These are phyloP conservation scores for Volvox africanus DNA, from an alignment of 139 green algal species.

Conservation along the genomic window DNA sequence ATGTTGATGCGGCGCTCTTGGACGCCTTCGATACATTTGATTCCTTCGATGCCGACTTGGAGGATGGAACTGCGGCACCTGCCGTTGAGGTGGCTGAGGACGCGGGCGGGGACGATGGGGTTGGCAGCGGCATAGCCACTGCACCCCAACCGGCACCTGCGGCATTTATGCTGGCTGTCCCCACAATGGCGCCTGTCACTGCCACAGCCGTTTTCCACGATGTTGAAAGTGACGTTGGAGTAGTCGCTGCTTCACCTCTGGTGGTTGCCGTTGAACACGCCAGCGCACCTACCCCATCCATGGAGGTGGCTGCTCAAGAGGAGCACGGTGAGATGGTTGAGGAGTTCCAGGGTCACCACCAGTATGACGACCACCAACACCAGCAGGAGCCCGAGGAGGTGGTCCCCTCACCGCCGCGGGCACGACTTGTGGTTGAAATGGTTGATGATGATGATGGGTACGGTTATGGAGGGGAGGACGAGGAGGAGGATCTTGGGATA, in stretches of 20 bases:
- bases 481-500: constrained; percentile 40
- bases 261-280: not conserved
- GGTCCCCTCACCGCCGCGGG: not conserved
- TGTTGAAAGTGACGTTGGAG: not conserved
- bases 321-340: not conserved
- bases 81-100: not conserved
- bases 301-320: not conserved
- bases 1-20: constrained; percentile 26
- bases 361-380: not conserved
- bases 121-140: too few species aligned
- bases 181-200: not conserved
- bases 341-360: not conserved
- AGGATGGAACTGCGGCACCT: not conserved
- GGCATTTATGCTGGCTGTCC: not conserved
- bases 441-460: constrained; percentile 41
- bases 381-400: constrained; percentile 8
- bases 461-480: constrained; percentile 1
- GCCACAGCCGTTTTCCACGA: not conserved
- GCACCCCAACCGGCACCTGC: not conserved
- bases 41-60: not conserved
- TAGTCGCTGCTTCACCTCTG: not conserved
- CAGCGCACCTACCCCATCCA: not conserved
- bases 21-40: constrained; percentile 21
- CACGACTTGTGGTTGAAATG: constrained; percentile 17
- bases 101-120: too few species aligned